Percentiles rank a stretch among this genome's conserved stretches.
These are phyloP conservation scores for Leonotis leonurus DNA, from an alignment of 257 asterid species.

Conservation along the genomic window DNA sequence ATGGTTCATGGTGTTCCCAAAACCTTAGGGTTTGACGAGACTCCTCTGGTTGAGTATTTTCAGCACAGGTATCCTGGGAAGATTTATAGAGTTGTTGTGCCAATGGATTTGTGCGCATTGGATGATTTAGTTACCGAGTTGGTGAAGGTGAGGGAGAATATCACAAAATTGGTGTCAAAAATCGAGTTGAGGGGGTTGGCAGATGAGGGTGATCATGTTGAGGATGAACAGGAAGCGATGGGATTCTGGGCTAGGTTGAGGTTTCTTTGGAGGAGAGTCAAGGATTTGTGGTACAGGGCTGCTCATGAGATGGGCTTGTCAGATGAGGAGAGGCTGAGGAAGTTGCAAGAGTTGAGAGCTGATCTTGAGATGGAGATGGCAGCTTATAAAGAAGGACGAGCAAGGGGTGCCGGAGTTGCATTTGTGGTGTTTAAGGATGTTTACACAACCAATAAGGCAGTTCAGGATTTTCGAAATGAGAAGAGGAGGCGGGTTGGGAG, in stretches of 20 bases:
- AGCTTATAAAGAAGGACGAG: slow-evolving; percentile 92
- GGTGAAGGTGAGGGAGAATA: slow-evolving; percentile 77
- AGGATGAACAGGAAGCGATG: slow-evolving; percentile 24
- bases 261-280: slow-evolving; percentile 42
- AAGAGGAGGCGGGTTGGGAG: slow-evolving; percentile 77
- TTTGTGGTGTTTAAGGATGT: slow-evolving; percentile 96
- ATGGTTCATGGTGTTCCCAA: slow-evolving; percentile 89
- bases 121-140: slow-evolving; percentile 88
- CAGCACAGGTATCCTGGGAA: slow-evolving; percentile 88
- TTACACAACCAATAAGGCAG: slow-evolving; percentile 80
- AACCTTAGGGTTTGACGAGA: slow-evolving; percentile 63
- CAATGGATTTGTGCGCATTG: slow-evolving; percentile 94
- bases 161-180: slow-evolving; percentile 54
- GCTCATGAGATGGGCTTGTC: slow-evolving; percentile 70
- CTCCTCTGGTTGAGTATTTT: slow-evolving; percentile 75
- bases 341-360: slow-evolving; percentile 88
- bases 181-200: slow-evolving; percentile 59
- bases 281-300: slow-evolving; percentile 56
- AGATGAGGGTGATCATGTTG: slow-evolving; percentile 43
- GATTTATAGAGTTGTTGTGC: slow-evolving; percentile 70
- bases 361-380: slow-evolving; percentile 99
- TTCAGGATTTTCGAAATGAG: slow-evolving; percentile 82
- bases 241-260: slow-evolving; percentile 39
- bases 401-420: slow-evolving; percentile 94
- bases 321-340: slow-evolving; percentile 83